Evolutionary conservation across 169 alveolate species (phyloP).

Genomic region (Eimeria necatrix): DNA sequence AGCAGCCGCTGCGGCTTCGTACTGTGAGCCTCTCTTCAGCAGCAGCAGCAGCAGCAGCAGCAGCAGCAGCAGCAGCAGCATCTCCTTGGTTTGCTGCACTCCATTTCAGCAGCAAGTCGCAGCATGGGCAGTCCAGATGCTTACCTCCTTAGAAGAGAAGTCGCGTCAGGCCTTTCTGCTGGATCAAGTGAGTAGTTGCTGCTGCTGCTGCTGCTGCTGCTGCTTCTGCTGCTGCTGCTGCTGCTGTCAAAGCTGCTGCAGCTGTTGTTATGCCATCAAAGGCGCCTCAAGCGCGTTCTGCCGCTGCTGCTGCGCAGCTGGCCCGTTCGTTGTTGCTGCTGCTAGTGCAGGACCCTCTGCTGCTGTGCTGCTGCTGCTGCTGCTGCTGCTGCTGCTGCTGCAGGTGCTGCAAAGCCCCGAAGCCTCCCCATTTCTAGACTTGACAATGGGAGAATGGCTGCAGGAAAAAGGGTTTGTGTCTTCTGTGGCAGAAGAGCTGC

Average conservation of each 20-base stretch:
- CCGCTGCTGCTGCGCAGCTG: background rate
- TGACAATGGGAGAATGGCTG: background rate
- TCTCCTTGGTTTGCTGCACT: conserved; percentile 12
- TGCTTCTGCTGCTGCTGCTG: conserved; percentile 24
- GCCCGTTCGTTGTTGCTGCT: background rate
- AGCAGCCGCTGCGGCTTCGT: background rate
- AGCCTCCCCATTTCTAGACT: background rate
- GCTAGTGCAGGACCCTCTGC: background rate
- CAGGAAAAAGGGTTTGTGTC: background rate
- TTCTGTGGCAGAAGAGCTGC: conserved; percentile 55
- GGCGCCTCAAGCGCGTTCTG: background rate
- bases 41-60: too few species aligned
- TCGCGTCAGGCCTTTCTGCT: conserved; percentile 36
- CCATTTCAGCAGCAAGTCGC: conserved; percentile 34
- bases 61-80: conserved; percentile 49
- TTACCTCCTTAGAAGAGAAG: background rate
- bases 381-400: conserved; percentile 68
- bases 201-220: conserved; percentile 49
- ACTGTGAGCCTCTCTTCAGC: too few species aligned
- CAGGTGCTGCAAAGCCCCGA: conserved; percentile 31
- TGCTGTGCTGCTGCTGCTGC: background rate
- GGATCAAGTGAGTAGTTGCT: background rate
- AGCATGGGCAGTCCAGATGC: background rate
- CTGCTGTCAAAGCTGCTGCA: background rate
- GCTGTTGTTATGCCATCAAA: background rate